These are phyloP conservation scores for Suillus variegatus DNA, from an alignment of 768 basidiomycete genomes.

Conservation along the genomic window DNA sequence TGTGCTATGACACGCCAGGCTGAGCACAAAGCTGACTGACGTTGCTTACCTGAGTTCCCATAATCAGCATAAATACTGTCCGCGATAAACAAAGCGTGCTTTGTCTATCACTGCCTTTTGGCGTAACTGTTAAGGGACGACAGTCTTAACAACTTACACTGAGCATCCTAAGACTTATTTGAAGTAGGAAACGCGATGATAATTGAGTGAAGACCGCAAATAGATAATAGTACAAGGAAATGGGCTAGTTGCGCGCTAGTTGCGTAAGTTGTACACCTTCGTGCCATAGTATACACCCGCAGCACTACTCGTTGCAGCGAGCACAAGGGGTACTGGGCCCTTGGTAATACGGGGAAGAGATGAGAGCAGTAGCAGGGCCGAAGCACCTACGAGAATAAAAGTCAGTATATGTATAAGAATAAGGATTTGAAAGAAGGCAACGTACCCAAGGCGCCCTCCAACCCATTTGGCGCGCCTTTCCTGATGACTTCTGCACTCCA, in stretches of 20 bases:
- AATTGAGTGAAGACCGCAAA: background rate
- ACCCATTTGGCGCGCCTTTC: constrained; percentile 70
- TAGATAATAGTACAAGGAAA: background rate
- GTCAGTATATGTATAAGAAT: constrained; percentile 1
- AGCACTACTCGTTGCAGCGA: constrained; percentile 61
- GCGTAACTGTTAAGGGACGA: no score
- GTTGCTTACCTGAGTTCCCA: no score
- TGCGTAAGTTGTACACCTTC: constrained; percentile 44
- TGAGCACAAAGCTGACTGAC: no score
- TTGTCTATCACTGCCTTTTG: no score
- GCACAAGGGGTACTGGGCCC: constrained; percentile 68
- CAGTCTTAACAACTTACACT: no score
- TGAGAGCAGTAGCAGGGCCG: constrained; percentile 71
- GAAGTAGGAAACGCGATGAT: background rate
- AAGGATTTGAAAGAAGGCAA: background rate
- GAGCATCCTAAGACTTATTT: no score
- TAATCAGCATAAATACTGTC: no score
- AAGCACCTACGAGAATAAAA: constrained; percentile 54
- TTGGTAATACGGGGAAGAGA: constrained; percentile 72
- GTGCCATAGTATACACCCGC: constrained; percentile 71
- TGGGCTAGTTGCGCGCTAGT: constrained; percentile 14
- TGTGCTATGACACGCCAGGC: no score
- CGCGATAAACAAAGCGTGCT: no score
- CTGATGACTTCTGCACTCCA: constrained; percentile 79
- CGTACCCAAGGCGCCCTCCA: constrained; percentile 78